phyloP scores from a whole-genome alignment of 1,284 basidiomycete species.

The Malassezia brasiliensis region DNA sequence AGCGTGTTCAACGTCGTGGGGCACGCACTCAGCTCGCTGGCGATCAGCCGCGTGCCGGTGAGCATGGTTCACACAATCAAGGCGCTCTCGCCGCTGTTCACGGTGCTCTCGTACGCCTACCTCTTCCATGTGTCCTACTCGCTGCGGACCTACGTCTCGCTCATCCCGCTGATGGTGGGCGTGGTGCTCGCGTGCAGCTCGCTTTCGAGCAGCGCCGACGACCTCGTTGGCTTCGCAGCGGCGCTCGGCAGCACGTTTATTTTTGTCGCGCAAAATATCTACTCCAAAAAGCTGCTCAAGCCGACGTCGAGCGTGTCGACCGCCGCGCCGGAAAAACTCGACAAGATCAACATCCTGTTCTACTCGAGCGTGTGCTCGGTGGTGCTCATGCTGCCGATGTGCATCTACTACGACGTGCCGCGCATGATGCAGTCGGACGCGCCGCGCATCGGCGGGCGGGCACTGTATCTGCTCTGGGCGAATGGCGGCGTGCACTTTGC shows the following conservation, averaged over 20 bases:
- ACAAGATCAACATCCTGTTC: constrained; percentile 92
- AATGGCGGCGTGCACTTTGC: constrained; percentile 94
- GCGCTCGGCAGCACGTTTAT: constrained; percentile 51
- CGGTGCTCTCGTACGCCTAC: constrained; percentile 83
- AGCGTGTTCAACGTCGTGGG: constrained; percentile 85
- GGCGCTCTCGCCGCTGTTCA: constrained; percentile 92
- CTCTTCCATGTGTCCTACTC: constrained; percentile 90
- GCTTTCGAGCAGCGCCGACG: constrained; percentile 65
- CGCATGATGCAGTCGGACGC: constrained; percentile 11
- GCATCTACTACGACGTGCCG: constrained; percentile 32
- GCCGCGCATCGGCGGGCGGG: constrained; percentile 53
- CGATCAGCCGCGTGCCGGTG: constrained; percentile 88
- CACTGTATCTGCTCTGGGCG: constrained; percentile 56
- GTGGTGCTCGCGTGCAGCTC: constrained; percentile 97
- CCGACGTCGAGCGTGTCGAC: constrained; percentile 50
- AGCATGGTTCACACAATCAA: constrained; percentile 98
- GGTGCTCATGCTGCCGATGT: constrained; percentile 50
- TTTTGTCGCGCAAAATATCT: constrained; percentile 96
- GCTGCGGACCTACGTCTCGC: constrained; percentile 76
- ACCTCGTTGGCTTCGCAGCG: constrained; percentile 26
- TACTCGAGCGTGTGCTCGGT: constrained; percentile 93
- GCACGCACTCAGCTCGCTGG: constrained; percentile 91
- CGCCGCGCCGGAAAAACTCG: constrained; percentile 58
- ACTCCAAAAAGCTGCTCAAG: constrained; percentile 90
- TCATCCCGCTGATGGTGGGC: constrained; percentile 85